Conservation (phyloP, 2,329 filamentous ascomycete genomes). For the Neofusicoccum kwambonambiense region DNA sequence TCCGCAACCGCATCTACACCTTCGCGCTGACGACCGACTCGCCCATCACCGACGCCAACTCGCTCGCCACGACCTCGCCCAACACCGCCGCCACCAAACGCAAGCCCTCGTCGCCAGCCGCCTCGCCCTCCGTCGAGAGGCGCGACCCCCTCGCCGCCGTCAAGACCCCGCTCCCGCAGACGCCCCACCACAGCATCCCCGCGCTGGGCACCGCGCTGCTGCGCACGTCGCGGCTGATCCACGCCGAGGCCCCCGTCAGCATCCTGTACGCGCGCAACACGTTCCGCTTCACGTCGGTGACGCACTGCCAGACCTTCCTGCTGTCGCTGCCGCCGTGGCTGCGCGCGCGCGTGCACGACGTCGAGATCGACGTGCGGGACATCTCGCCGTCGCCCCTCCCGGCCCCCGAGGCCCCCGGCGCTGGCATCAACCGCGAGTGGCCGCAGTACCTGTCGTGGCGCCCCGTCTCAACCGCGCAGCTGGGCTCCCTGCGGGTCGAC, state of each 20-base stretch:
- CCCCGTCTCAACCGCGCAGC: slow-evolving; percentile 20
- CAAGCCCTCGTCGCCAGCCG: not conserved
- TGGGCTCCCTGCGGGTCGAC: slow-evolving; percentile 28
- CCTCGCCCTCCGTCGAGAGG: not conserved
- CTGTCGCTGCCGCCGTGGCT: slow-evolving; percentile 23
- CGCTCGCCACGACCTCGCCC: slow-evolving; percentile 15
- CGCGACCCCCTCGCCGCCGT: not conserved
- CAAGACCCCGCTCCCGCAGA: slow-evolving; percentile 4
- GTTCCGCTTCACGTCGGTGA: slow-evolving; percentile 38
- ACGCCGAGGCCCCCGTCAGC: slow-evolving; percentile 33
- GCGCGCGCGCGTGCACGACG: slow-evolving; percentile 27
- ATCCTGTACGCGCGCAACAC: slow-evolving; percentile 34
- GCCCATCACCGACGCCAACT: slow-evolving; percentile 29
- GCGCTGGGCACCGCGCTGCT: slow-evolving; percentile 31
- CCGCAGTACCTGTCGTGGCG: slow-evolving; percentile 33
- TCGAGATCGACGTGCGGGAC: slow-evolving; percentile 38
- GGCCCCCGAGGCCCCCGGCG: slow-evolving; percentile 16
- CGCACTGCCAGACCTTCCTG: slow-evolving; percentile 32
- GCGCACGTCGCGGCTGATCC: slow-evolving; percentile 36
- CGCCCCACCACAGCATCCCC: slow-evolving; percentile 17
- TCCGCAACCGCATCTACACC: slow-evolving; percentile 34
- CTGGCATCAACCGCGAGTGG: slow-evolving; percentile 32
- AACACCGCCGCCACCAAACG: not conserved
- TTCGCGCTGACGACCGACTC: slow-evolving; percentile 28
- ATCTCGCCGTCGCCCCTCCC: slow-evolving; percentile 22